phyloP scores from a whole-genome alignment of 2,329 filamentous ascomycete genomes.

The Phialocephala sp. region DNA sequence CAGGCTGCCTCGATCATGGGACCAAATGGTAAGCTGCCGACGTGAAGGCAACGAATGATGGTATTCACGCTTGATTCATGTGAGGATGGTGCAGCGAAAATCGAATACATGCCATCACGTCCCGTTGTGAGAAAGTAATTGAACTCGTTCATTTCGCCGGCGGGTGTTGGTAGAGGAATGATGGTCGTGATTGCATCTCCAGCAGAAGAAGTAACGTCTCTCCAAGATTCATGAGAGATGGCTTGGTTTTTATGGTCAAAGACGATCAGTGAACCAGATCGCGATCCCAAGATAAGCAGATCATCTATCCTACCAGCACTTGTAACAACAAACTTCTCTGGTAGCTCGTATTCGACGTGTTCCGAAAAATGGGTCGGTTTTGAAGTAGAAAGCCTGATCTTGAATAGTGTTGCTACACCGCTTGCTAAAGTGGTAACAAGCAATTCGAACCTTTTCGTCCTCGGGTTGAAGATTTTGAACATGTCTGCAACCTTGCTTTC shows the following conservation, averaged over 20 bases:
- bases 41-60: slow-evolving; percentile 60
- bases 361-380: background rate
- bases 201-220: slow-evolving; percentile 17
- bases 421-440: slow-evolving; percentile 44
- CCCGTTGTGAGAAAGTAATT: slow-evolving; percentile 72
- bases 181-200: slow-evolving; percentile 74
- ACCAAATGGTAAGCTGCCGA: slow-evolving; percentile 72
- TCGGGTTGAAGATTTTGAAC: slow-evolving; percentile 39
- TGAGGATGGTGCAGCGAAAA: slow-evolving; percentile 50
- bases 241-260: slow-evolving; percentile 43
- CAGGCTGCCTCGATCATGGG: slow-evolving; percentile 77
- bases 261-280: slow-evolving; percentile 58
- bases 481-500: slow-evolving; percentile 39
- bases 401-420: slow-evolving; percentile 43
- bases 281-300: slow-evolving; percentile 58
- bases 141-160: slow-evolving; percentile 12
- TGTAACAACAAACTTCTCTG: slow-evolving; percentile 56
- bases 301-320: slow-evolving; percentile 50
- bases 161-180: slow-evolving; percentile 48
- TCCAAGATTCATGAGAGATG: background rate
- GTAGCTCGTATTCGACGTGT: slow-evolving; percentile 31
- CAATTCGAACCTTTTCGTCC: slow-evolving; percentile 25
- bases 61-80: slow-evolving; percentile 12
- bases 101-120: slow-evolving; percentile 76
- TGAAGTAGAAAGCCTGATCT: slow-evolving; percentile 23